These are phyloP conservation scores for Parietichytrium sp. DNA, from an alignment of 108 stramenopile genomes.

Conservation along the genomic window DNA sequence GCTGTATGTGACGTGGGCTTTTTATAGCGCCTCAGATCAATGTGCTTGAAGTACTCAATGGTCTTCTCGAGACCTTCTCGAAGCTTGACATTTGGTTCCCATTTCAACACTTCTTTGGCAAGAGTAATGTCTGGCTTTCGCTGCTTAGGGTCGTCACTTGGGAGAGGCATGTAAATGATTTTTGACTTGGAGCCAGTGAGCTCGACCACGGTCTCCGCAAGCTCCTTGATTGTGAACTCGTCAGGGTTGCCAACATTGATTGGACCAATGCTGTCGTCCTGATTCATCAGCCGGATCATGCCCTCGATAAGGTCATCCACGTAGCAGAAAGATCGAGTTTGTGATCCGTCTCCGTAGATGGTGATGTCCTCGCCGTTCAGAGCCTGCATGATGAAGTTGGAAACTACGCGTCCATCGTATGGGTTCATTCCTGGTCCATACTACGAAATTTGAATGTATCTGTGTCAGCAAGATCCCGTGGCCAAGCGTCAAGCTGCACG, in stretches of 20 bases:
- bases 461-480: no score
- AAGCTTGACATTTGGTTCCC: constrained; percentile 83
- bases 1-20: constrained; percentile 18
- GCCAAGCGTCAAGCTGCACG: no score
- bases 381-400: constrained; percentile 96
- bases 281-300: constrained; percentile 91
- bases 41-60: constrained; percentile 79
- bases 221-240: constrained; percentile 88
- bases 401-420: constrained; percentile 96
- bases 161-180: constrained; percentile 73
- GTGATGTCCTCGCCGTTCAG: constrained; percentile 90
- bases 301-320: constrained; percentile 96
- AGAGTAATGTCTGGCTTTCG: constrained; percentile 88
- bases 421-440: constrained; percentile 98
- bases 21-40: constrained; percentile 29
- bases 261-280: constrained; percentile 74
- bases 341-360: constrained; percentile 89
- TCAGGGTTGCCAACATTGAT: constrained; percentile 96
- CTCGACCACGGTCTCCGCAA: constrained; percentile 78
- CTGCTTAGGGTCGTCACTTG: constrained; percentile 88
- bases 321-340: constrained; percentile 96
- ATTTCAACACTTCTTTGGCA: constrained; percentile 80
- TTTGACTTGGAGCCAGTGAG: constrained; percentile 71
- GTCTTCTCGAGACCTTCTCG: constrained; percentile 82
- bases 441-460: no score